These are phyloP conservation scores for Emmonsiellopsis sp. DNA, from an alignment of 2,329 filamentous ascomycete species.

Conservation along the genomic window DNA sequence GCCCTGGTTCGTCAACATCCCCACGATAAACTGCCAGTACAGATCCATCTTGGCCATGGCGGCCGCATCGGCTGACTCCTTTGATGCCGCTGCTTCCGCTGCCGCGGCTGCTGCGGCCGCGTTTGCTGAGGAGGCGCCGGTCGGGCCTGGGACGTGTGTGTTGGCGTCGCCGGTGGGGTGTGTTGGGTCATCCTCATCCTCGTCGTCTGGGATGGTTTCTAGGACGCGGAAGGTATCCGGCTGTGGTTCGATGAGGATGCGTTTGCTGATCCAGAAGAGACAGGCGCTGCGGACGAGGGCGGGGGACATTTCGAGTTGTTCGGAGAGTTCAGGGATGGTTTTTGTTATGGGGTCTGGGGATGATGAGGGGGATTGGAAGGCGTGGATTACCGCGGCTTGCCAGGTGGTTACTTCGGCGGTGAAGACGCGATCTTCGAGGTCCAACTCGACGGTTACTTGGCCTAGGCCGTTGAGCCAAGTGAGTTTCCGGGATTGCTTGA, in stretches of 20 bases:
- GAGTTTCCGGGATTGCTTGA: conserved; percentile 78
- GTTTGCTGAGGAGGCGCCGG: conserved; percentile 2
- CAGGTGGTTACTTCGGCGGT: conserved; percentile 66
- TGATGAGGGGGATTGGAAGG: conserved; percentile 54
- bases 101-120: conserved; percentile 32
- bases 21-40: conserved; percentile 86
- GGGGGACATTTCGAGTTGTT: conserved; percentile 46
- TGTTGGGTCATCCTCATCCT: conserved; percentile 15
- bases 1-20: conserved; percentile 89
- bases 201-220: conserved; percentile 40
- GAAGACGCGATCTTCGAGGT: conserved; percentile 71
- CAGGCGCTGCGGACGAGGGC: conserved; percentile 51
- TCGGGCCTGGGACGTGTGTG: neutral
- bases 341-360: conserved; percentile 25
- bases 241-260: conserved; percentile 39
- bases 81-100: conserved; percentile 33
- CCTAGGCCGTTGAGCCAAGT: conserved; percentile 81
- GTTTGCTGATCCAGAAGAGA: conserved; percentile 54
- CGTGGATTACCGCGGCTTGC: conserved; percentile 79
- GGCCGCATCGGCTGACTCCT: conserved; percentile 45
- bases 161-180: conserved; percentile 13
- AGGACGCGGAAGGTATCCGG: conserved; percentile 49
- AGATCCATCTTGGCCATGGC: conserved; percentile 61
- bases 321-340: conserved; percentile 36
- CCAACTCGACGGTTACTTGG: conserved; percentile 68